Evolutionary conservation across 2,329 filamentous ascomycete species (phyloP), one percentile per base, ranked within the genome.

Genomic region (Fusarium verrucosum): DNA sequence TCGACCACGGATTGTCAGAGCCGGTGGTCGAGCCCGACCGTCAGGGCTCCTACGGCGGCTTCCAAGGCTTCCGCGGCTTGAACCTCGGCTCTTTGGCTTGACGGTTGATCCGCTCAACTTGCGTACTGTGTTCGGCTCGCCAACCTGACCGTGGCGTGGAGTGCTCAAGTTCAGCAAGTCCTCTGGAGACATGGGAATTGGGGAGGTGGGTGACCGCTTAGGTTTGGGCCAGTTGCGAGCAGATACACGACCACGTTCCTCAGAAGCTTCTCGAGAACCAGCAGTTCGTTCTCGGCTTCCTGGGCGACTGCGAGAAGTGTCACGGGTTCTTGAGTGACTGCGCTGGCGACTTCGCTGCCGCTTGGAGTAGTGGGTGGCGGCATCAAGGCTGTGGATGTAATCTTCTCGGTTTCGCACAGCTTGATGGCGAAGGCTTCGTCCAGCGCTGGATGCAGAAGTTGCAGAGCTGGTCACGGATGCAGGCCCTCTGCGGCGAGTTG

Each of bases 161-260:
- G 80, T 85, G 62, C 83, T 85, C 45, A 90, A 76, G 68, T 85
- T 89, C 72, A 87, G 86, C 58, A 92, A 75, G 70, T 97, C 93
- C 70, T 97, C 92, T 0, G 93, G 93, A 4, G 94, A 96, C 94
- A 97, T 97, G 4, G 94, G 92, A 3, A 97, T 85, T 0, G 94
- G 94, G 0, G 94, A 97, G 3, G 92, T 96, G 1, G 94, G 94
- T 2, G 94, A 97, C 20, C 91, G 85, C 77, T 97, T 96, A 17
- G 90, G 87, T 72, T 88, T 90, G 62, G 90, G 78, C 55, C 83
- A 92, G 65, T 88, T 89, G 20, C 89, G 85, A 40, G 85, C 83
- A 13, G 84, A 80, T 22, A 83, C 84, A 62, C 91, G 85, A 19
- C 91, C 91, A 55, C 91, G 87, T 37, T 90, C 89, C 65, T 89